Conservation (phyloP, 352 stramenopile species). For the Phytophthora sojae region DNA sequence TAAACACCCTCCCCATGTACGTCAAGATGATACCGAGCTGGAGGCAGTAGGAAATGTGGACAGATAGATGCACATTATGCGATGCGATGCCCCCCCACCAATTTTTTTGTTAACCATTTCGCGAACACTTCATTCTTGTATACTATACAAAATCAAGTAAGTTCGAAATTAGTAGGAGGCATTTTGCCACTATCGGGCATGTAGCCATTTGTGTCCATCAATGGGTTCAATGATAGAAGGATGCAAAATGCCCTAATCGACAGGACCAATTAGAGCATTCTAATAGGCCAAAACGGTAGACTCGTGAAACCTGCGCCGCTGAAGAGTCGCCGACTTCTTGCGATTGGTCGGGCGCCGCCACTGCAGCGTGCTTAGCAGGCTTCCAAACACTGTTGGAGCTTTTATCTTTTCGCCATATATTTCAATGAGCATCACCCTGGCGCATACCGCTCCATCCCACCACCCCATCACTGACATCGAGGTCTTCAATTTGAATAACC, state of each 20-base stretch:
- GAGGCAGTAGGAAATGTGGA: no score
- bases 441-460: neutral
- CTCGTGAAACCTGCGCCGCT: no score
- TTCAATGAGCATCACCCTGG: neutral
- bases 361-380: neutral
- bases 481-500: no score
- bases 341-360: neutral
- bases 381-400: neutral
- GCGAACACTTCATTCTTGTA: neutral
- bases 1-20: no score
- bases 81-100: no score
- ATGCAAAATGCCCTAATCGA: neutral
- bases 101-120: slow-evolving; percentile 2
- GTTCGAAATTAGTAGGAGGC: neutral
- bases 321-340: neutral
- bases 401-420: neutral
- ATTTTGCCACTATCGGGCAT: no score
- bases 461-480: neutral
- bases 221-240: neutral
- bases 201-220: neutral
- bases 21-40: no score
- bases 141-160: neutral
- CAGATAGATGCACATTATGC: no score
- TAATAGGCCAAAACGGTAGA: neutral
- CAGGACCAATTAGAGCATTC: neutral